Conservation (phyloP, 495 filamentous ascomycete genomes). For the Friedmanniomyces simplex region DNA sequence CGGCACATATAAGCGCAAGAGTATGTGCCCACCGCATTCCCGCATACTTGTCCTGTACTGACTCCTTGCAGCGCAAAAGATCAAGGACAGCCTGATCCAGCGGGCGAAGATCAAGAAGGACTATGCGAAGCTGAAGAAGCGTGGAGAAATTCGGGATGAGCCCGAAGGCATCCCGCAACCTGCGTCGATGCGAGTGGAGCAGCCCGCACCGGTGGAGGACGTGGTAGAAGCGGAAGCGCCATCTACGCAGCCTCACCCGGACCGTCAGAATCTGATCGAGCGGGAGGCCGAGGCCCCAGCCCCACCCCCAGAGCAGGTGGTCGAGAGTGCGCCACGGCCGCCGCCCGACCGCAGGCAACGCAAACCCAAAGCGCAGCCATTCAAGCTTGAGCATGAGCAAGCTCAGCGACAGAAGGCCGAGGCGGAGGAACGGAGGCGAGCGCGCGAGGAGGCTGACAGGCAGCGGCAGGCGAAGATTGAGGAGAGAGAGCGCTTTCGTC, state of each 20-base stretch:
- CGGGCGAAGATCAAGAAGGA: slow-evolving; percentile 91
- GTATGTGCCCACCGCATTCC: slow-evolving; percentile 35
- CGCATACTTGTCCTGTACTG: neutral
- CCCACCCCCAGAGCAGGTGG: slow-evolving; percentile 19
- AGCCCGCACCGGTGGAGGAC: neutral
- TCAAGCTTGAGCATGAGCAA: slow-evolving; percentile 60
- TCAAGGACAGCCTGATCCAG: slow-evolving; percentile 80
- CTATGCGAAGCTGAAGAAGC: slow-evolving; percentile 76
- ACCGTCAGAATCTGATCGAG: slow-evolving; percentile 16
- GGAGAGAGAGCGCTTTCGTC: slow-evolving; percentile 29
- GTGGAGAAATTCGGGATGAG: slow-evolving; percentile 32
- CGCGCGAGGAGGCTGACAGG: slow-evolving; percentile 25
- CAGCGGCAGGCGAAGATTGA: slow-evolving; percentile 44
- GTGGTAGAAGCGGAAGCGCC: neutral
- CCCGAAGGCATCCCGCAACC: slow-evolving; percentile 10
- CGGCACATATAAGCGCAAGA: slow-evolving; percentile 81
- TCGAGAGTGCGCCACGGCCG: slow-evolving; percentile 15
- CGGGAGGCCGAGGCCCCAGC: slow-evolving; percentile 11
- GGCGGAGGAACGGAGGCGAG: slow-evolving; percentile 45
- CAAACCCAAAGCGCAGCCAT: slow-evolving; percentile 54
- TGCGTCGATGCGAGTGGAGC: slow-evolving; percentile 19
- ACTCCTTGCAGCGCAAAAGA: slow-evolving; percentile 61
- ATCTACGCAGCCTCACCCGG: slow-evolving; percentile 9
- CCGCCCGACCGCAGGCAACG: slow-evolving; percentile 21
- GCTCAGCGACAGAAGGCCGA: slow-evolving; percentile 57